Conservation (phyloP, 805 yeast genomes). For the Millerozyma acaciae region DNA sequence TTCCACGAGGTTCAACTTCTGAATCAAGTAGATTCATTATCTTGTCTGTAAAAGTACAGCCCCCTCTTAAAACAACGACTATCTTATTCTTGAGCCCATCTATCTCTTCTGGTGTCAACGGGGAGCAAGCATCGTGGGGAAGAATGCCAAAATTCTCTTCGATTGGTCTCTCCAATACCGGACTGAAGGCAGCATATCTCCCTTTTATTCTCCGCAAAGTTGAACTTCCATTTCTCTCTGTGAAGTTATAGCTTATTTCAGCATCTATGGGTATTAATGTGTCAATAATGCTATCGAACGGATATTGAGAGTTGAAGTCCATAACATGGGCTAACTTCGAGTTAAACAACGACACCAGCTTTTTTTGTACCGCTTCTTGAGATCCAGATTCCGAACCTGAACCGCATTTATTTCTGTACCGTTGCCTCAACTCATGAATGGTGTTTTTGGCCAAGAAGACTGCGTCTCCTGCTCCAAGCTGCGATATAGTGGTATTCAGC, state of each 20-base stretch:
- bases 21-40: conserved; percentile 41
- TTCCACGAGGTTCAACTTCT: conserved; percentile 40
- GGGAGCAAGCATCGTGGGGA: conserved; percentile 28
- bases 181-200: conserved; percentile 42
- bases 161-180: conserved; percentile 29
- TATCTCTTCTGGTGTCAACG: conserved; percentile 9
- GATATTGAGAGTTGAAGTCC: conserved; percentile 25
- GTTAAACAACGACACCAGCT: background rate
- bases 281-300: conserved; percentile 31
- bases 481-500: conserved; percentile 5
- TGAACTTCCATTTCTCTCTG: conserved; percentile 12
- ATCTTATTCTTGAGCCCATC: conserved; percentile 20
- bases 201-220: conserved; percentile 21
- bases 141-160: conserved; percentile 24
- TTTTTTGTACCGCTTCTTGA: background rate
- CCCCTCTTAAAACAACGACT: conserved; percentile 41
- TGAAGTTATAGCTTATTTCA: conserved; percentile 25
- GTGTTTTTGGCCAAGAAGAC: conserved; percentile 22
- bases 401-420: conserved; percentile 8
- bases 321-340: conserved; percentile 1
- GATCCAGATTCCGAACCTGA: background rate
- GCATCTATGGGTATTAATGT: conserved; percentile 42
- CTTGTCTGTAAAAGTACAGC: conserved; percentile 53
- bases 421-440: conserved; percentile 18
- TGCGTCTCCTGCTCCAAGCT: conserved; percentile 21